phyloP scores from a whole-genome alignment of 2,329 filamentous ascomycete genomes.

The Epichloe baconii region DNA sequence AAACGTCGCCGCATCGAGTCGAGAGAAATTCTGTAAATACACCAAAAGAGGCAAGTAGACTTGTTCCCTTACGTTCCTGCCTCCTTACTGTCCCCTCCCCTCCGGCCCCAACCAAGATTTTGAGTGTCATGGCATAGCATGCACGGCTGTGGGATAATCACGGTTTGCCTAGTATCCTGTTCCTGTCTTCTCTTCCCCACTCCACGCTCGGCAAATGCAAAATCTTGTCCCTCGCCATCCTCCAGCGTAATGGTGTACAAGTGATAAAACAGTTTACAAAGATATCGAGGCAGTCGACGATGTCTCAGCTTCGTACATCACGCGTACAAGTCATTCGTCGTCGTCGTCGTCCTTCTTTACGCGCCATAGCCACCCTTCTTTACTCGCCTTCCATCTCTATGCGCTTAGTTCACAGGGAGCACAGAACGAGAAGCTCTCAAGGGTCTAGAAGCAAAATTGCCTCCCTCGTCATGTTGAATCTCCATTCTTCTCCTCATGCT shows the following conservation, averaged over 20 bases:
- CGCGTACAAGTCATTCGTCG: neutral
- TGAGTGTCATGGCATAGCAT: neutral
- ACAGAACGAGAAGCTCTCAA: neutral
- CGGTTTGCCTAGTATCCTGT: no score
- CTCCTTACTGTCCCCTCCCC: neutral
- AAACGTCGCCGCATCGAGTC: constrained; percentile 5
- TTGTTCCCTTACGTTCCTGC: constrained; percentile 2
- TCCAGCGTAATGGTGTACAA: constrained; percentile 1
- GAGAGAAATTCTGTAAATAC: constrained; percentile 5
- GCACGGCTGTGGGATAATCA: neutral
- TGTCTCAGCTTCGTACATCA: neutral
- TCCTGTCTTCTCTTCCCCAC: neutral
- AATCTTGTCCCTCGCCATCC: neutral
- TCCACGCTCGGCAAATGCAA: neutral
- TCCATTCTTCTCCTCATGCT: no score
- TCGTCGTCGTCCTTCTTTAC: neutral
- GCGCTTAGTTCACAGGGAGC: neutral
- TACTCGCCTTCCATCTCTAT: neutral
- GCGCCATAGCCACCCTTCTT: neutral
- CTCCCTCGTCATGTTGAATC: no score
- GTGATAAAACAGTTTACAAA: constrained; percentile 1
- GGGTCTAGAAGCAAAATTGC: no score
- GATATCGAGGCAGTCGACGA: neutral
- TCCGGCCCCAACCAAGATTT: neutral
- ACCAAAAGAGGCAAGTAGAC: neutral